Conservation (phyloP, 2,329 filamentous ascomycete genomes). For the Alternaria sp. region DNA sequence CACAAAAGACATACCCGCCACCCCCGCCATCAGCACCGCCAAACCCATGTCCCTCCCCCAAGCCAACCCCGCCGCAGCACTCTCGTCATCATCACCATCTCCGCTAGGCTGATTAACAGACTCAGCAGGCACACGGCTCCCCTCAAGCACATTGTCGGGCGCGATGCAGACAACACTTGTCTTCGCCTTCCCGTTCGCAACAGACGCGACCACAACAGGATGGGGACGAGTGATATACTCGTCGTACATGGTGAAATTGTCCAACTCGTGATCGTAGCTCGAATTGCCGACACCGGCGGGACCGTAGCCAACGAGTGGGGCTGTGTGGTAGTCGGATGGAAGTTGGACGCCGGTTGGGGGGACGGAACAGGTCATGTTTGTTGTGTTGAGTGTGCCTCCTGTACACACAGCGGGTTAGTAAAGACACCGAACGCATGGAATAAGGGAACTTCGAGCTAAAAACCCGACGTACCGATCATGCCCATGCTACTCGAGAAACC, state of each 20-base stretch:
- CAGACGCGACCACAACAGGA: neutral
- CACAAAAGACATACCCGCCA: neutral
- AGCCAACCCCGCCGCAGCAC: neutral
- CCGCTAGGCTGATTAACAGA: neutral
- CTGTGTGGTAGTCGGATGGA: neutral
- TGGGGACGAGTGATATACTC: neutral
- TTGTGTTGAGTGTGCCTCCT: neutral
- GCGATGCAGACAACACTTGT: neutral
- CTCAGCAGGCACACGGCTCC: neutral
- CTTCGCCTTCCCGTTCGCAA: neutral
- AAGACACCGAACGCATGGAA: neutral
- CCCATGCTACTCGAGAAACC: neutral
- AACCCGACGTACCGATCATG: neutral
- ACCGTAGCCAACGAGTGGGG: neutral
- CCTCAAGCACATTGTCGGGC: neutral
- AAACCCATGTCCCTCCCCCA: neutral
- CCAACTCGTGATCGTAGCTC: neutral
- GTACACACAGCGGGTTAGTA: neutral
- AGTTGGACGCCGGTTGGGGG: neutral
- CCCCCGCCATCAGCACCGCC: neutral
- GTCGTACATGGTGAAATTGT: neutral
- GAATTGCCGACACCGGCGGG: neutral
- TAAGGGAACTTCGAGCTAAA: neutral
- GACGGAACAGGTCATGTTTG: neutral
- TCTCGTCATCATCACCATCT: neutral